These are phyloP conservation scores for Sodiomyces alkalinus DNA, from an alignment of 2,329 filamentous ascomycete species.

Conservation along the genomic window DNA sequence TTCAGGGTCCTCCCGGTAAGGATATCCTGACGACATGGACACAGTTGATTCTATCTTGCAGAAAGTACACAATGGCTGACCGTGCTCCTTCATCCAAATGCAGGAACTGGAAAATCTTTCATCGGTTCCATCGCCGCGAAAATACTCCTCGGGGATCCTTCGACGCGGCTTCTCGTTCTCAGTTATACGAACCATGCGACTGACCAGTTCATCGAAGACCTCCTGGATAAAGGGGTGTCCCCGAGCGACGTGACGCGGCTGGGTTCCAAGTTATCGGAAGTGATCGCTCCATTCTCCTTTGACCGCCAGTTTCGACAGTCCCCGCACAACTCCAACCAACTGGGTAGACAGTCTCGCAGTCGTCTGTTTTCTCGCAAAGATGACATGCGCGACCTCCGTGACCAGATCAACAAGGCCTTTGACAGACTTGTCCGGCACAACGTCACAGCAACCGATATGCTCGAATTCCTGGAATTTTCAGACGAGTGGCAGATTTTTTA, in stretches of 20 bases:
- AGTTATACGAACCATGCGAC: constrained; percentile 56
- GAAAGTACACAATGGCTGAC: no score
- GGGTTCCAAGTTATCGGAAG: constrained; percentile 38
- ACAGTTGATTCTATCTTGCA: no score
- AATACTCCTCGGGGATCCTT: constrained; percentile 31
- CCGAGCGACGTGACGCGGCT: constrained; percentile 39
- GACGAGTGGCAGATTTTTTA: constrained; percentile 34
- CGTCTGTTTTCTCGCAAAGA: no score
- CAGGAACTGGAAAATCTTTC: constrained; percentile 63
- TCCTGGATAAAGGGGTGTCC: constrained; percentile 35
- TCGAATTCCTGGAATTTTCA: constrained; percentile 34
- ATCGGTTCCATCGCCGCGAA: constrained; percentile 50
- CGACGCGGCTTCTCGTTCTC: constrained; percentile 42
- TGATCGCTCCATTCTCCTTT: constrained; percentile 33
- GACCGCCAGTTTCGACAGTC: constrained; percentile 18
- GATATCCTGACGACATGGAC: no score
- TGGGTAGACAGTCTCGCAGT: no score
- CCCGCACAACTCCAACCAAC: no score
- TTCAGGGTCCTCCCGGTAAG: constrained; percentile 59
- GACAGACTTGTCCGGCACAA: constrained; percentile 4
- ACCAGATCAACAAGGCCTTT: constrained; percentile 13
- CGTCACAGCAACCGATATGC: constrained; percentile 13
- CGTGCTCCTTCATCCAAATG: no score
- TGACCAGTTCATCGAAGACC: constrained; percentile 50
- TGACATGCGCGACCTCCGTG: constrained; percentile 15